These are phyloP conservation scores for Colletotrichum chrysophilum DNA, from an alignment of 2,329 filamentous ascomycete species.

Conservation along the genomic window DNA sequence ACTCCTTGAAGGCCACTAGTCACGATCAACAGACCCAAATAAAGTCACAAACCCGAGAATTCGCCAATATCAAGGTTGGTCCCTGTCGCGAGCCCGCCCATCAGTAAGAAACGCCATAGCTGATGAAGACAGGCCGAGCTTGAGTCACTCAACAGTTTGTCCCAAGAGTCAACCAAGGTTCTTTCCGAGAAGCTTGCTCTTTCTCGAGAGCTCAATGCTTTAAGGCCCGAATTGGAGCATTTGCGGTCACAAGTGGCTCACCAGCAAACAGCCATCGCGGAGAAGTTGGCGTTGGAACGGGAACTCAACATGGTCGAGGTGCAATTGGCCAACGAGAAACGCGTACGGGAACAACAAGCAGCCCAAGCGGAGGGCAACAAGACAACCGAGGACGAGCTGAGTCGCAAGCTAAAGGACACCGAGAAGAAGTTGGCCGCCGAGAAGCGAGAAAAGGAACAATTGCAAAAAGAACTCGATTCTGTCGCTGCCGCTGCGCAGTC, in stretches of 20 bases:
- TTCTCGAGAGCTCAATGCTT: slow-evolving; percentile 53
- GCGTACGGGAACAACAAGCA: slow-evolving; percentile 24
- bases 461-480: slow-evolving; percentile 46
- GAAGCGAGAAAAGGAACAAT: slow-evolving; percentile 24
- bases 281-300: slow-evolving; percentile 81
- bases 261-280: slow-evolving; percentile 73
- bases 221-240: slow-evolving; percentile 63
- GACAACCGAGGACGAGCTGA: slow-evolving; percentile 39
- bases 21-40: slow-evolving; percentile 52
- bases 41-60: slow-evolving; percentile 53
- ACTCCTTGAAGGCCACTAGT: slow-evolving; percentile 45
- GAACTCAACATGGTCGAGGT: slow-evolving; percentile 79
- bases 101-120: neutral
- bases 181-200: slow-evolving; percentile 64
- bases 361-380: neutral
- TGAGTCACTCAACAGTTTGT: slow-evolving; percentile 68
- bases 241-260: slow-evolving; percentile 58
- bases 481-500: slow-evolving; percentile 64
- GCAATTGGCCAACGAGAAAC: slow-evolving; percentile 80
- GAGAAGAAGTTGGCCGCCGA: slow-evolving; percentile 39
- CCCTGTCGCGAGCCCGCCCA: no score
- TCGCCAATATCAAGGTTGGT: slow-evolving; percentile 52
- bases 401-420: slow-evolving; percentile 37
- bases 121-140: slow-evolving; percentile 66
- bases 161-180: slow-evolving; percentile 73